Evolutionary conservation across 2,329 filamentous ascomycete genomes (phyloP).

Genomic region (Claviceps sorghi): DNA sequence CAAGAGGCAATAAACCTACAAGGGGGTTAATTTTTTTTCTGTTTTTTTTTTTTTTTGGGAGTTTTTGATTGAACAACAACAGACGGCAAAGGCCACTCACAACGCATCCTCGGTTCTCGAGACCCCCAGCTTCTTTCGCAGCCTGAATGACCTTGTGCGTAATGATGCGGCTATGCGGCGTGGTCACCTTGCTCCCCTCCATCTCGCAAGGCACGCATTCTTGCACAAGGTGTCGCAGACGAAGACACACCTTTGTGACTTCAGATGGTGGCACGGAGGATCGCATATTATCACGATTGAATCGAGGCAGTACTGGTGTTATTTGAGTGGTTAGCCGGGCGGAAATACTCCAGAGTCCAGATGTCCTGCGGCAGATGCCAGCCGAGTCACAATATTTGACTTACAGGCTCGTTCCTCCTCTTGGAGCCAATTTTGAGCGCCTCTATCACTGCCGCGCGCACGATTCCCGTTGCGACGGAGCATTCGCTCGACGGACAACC

Average conservation of each 20-base stretch:
- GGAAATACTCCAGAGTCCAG: neutral
- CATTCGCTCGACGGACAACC: conserved; percentile 18
- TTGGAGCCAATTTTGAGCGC: conserved; percentile 22
- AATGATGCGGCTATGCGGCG: conserved; percentile 73
- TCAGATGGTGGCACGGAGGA: conserved; percentile 61
- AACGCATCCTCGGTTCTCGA: conserved; percentile 62
- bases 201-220: conserved; percentile 83
- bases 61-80: too few relatives aligned
- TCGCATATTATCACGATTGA: conserved; percentile 41
- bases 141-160: conserved; percentile 66
- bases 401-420: conserved; percentile 31
- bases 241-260: conserved; percentile 79
- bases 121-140: conserved; percentile 66
- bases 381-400: conserved; percentile 9
- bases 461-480: conserved; percentile 12
- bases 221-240: conserved; percentile 81
- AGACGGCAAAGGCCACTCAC: conserved; percentile 19
- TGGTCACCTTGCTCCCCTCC: conserved; percentile 58
- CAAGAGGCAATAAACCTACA: conserved; percentile 56
- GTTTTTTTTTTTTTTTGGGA: neutral
- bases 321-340: neutral
- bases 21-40: neutral
- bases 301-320: conserved; percentile 47
- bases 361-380: neutral
- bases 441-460: conserved; percentile 8